phyloP scores from a whole-genome alignment of 768 basidiomycete species.

The Chalciporus pseudorubinellus region DNA sequence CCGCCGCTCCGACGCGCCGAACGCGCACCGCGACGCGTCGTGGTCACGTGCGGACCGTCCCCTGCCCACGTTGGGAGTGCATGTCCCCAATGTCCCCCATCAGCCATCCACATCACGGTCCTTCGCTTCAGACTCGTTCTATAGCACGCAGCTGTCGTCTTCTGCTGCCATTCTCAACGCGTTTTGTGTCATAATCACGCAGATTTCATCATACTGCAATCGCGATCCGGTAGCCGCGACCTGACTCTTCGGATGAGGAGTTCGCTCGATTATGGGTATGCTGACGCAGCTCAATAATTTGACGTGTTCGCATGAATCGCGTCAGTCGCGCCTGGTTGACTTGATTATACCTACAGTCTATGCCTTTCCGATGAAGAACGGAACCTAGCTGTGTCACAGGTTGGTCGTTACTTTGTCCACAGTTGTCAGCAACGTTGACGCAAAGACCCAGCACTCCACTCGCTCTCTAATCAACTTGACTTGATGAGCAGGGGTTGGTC shows the following conservation, averaged over 20 bases:
- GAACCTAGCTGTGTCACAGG: background rate
- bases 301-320: background rate
- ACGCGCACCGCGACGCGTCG: slow-evolving; percentile 26
- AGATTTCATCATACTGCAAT: background rate
- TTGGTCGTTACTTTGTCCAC: background rate
- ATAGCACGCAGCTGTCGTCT: background rate
- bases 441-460: background rate
- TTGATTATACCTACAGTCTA: background rate
- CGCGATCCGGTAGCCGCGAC: background rate
- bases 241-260: background rate
- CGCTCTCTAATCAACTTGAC: background rate
- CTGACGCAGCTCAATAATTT: background rate
- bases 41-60: slow-evolving; percentile 21
- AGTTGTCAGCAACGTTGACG: background rate
- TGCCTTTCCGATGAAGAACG: too few relatives aligned
- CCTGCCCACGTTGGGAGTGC: too few relatives aligned
- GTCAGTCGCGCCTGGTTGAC: background rate
- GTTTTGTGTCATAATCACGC: background rate
- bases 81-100: too few relatives aligned
- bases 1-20: slow-evolving; percentile 33
- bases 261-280: background rate
- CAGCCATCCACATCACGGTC: background rate
- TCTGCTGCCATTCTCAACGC: background rate
- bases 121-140: background rate
- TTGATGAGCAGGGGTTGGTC: background rate